A percentile compares a stretch with the other conserved stretches of the same genome.
phyloP scores from a whole-genome alignment of 495 filamentous ascomycete genomes.

The Daldinia bambusicola region DNA sequence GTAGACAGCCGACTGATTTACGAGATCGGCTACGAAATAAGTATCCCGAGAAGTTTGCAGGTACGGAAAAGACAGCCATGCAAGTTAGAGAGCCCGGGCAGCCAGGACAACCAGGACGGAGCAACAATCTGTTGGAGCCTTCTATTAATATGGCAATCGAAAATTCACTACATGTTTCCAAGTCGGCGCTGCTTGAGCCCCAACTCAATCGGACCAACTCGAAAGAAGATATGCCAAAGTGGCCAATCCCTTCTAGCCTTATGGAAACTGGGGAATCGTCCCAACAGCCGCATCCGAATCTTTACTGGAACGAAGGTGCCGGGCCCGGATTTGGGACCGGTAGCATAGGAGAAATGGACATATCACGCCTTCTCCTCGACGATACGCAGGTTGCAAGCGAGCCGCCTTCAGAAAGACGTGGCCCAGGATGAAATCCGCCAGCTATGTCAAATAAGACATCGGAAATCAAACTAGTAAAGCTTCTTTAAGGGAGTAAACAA shows the following conservation, averaged over 20 bases:
- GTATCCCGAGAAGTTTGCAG: conserved; percentile 69
- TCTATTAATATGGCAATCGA: conserved; percentile 53
- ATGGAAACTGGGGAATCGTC: conserved; percentile 50
- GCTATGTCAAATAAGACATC: not conserved
- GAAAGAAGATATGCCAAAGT: conserved; percentile 54
- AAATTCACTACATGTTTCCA: conserved; percentile 46
- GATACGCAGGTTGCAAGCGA: conserved; percentile 49
- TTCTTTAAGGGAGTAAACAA: not conserved
- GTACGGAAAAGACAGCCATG: conserved; percentile 66
- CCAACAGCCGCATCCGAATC: conserved; percentile 35
- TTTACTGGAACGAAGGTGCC: conserved; percentile 43
- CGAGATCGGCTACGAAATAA: conserved; percentile 84
- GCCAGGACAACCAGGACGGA: conserved; percentile 40
- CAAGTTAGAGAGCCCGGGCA: conserved; percentile 54
- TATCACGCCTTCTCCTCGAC: conserved; percentile 60
- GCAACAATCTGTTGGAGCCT: conserved; percentile 53
- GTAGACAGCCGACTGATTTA: conserved; percentile 79
- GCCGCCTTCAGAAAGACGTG: conserved; percentile 39
- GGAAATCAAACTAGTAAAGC: not conserved
- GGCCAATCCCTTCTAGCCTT: conserved; percentile 42
- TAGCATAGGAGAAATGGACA: conserved; percentile 58
- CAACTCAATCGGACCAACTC: conserved; percentile 54
- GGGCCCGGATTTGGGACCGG: conserved; percentile 39
- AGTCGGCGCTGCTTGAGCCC: conserved; percentile 49
- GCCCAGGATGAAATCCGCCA: conserved; percentile 35